Base-by-base conservation (phyloP, 1,139 yeast species). In the Tardiomyces digboiensis region DNA sequence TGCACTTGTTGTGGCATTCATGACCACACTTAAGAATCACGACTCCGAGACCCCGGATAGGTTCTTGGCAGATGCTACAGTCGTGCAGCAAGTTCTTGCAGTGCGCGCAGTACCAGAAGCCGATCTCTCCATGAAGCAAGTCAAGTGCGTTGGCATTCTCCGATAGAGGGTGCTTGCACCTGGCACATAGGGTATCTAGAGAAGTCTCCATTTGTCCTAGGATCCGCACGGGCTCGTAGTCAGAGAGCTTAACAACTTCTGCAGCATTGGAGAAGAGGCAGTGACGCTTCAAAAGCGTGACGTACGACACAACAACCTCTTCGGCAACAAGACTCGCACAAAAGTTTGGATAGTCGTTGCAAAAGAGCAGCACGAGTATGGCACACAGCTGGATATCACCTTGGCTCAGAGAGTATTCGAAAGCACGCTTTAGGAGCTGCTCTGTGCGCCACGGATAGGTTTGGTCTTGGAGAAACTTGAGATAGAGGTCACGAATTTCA, bases 21-120 rank as follows among this genome's bases (percentile, higher is more conserved):
- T 91, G 97, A 0, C 97, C 97, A 67, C 97, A 91, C 40, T 69
- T 74, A 44, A 85, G 64, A 19, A 80, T 67, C n/a, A 78, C 78
- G 20, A 84, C 76, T 10, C 81, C 74, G 44, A 84, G 67, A 0
- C 95, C 94, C 54, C 75, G 76, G 53, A 89, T 72, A 2, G 95
- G 91, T 56, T 77, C 82, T 49, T 81, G 73, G 59, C 97, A 91
- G 49, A 82, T 76, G n/a, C 81, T 72, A 61, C 97, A 91, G 38
- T 79, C 75, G 51, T 76, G 81, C 50, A 78, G 81, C 22, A 70
- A 68, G 39, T 64, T 67, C 2, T 70, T 66, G 60, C 97, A 89
- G 39, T 71, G 71, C 43, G 80, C 87, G 65, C 97, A 89, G 59
- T 80, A 85, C 95, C 96, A 88, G 54, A 74, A 81, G 0, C 93